Conservation (phyloP, 2,329 filamentous ascomycete species). For the Clarireedia hainanense region DNA sequence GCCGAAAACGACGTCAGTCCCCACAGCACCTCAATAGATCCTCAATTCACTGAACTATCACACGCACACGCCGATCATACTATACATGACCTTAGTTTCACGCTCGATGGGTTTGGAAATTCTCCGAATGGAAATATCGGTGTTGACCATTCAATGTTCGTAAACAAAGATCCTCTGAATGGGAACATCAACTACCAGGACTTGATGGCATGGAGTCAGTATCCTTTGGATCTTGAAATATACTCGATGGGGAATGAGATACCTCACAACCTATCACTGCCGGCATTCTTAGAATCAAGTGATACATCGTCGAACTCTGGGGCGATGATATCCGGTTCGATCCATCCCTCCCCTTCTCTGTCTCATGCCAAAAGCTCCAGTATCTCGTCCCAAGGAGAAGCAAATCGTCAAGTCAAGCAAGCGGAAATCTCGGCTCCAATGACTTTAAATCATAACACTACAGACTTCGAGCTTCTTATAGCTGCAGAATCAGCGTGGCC, state of each 20-base stretch:
- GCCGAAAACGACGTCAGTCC: neutral
- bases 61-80: neutral
- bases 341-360: constrained; percentile 7
- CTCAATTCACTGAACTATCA: constrained; percentile 2
- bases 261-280: neutral
- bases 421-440: neutral
- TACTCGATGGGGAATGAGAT: constrained; percentile 5
- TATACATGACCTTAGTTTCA: constrained; percentile 3
- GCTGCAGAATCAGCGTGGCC: constrained; percentile 44
- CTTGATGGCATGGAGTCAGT: constrained; percentile 38
- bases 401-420: constrained; percentile 1
- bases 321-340: constrained; percentile 1
- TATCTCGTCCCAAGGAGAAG: constrained; percentile 6
- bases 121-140: constrained; percentile 1
- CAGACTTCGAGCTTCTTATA: constrained; percentile 40
- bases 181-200: constrained; percentile 36
- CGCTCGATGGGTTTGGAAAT: constrained; percentile 1
- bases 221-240: constrained; percentile 37
- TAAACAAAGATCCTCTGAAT: constrained; percentile 10
- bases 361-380: constrained; percentile 10
- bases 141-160: constrained; percentile 5
- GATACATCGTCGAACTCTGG: constrained; percentile 3
- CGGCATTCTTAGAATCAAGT: neutral
- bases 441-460: constrained; percentile 27
- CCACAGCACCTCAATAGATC: neutral